phyloP scores from a whole-genome alignment of 2,329 filamentous ascomycete genomes.

The Epicoccum nigrum region DNA sequence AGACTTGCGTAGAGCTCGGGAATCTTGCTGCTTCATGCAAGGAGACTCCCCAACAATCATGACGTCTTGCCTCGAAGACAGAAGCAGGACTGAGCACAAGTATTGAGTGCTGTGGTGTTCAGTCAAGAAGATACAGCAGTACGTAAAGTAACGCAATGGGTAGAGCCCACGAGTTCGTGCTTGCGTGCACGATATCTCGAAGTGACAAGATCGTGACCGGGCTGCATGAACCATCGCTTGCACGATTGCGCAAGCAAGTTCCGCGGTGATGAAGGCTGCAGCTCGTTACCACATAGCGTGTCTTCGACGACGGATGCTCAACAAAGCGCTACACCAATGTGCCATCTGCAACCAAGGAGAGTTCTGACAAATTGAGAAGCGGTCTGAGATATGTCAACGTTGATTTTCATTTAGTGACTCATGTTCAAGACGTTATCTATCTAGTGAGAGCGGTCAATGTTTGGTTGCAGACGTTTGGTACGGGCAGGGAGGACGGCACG shows the following conservation, averaged over 20 bases:
- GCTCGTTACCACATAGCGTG: background rate
- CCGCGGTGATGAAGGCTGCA: no score
- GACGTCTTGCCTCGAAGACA: background rate
- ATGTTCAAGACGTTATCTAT: background rate
- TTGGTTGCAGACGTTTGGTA: constrained; percentile 26
- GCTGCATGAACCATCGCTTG: constrained; percentile 1
- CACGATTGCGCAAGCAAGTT: background rate
- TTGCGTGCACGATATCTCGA: no score
- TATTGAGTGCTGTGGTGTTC: no score
- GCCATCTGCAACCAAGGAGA: constrained; percentile 8
- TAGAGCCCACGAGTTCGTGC: no score
- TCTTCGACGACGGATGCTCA: background rate
- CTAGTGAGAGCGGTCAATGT: constrained; percentile 5
- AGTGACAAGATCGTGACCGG: background rate
- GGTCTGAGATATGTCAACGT: constrained; percentile 2
- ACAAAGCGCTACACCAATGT: background rate
- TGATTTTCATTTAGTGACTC: background rate
- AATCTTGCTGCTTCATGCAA: background rate
- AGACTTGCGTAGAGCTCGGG: background rate
- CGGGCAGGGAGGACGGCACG: constrained; percentile 39
- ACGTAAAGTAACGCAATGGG: no score
- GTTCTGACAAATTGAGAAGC: constrained; percentile 21
- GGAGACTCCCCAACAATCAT: background rate
- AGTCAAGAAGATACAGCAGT: no score
- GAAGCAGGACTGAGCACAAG: no score